A percentile compares a stretch with the other conserved stretches of the same genome.
Conservation (phyloP, 176 grass and related monocot species). For the Aegilops speltoides region DNA sequence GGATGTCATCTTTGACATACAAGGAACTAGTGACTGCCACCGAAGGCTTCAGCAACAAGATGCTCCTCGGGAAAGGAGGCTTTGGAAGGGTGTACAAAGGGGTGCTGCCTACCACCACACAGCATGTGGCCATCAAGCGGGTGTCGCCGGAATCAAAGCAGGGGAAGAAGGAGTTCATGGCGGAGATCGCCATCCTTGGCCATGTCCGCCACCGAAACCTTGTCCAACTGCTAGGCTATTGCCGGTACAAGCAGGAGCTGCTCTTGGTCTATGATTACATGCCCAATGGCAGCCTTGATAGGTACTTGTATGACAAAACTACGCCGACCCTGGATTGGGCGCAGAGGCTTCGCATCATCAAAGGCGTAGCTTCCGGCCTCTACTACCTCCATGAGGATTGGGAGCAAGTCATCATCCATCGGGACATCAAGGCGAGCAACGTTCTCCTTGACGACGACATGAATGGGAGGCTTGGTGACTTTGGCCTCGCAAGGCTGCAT, state of each 20-base stretch:
- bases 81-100: slow-evolving; percentile 8
- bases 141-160: neutral
- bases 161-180: neutral
- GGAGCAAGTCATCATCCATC: slow-evolving; percentile 5
- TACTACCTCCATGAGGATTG: neutral
- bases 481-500: slow-evolving; percentile 4
- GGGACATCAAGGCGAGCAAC: neutral
- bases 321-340: neutral
- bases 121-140: neutral
- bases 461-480: slow-evolving; percentile 4
- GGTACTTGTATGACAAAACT: neutral
- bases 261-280: neutral
- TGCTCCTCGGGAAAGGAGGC: neutral
- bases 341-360: neutral
- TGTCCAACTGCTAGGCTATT: neutral
- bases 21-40: neutral
- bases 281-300: neutral
- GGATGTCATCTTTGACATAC: neutral
- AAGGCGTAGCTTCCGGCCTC: neutral
- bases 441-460: neutral
- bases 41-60: neutral
- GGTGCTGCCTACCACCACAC: neutral
- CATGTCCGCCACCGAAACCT: neutral
- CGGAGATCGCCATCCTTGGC: neutral
- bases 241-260: neutral